Conservation (phyloP, 176 grass and related monocot genomes). For the Oryza rufipogon region DNA sequence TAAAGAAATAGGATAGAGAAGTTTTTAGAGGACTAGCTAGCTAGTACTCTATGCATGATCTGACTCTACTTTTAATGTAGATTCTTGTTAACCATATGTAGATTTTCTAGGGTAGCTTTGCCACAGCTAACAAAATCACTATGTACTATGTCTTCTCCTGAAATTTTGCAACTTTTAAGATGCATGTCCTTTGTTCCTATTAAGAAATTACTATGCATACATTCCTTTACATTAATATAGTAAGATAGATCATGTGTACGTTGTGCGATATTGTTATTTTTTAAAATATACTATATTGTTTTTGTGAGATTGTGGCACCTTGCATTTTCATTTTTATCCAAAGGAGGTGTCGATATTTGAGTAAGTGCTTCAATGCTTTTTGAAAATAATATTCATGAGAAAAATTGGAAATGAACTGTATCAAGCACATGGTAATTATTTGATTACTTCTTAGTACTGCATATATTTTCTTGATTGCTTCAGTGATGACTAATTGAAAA, state of each 20-base stretch:
- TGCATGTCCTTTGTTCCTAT: background rate
- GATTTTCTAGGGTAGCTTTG: constrained; percentile 31
- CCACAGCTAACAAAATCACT: background rate
- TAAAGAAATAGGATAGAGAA: background rate
- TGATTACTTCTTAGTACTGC: background rate
- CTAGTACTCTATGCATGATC: background rate
- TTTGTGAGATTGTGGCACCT: background rate
- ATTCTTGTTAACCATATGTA: constrained; percentile 37
- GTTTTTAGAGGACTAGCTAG: constrained; percentile 8
- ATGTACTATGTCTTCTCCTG: constrained; percentile 5
- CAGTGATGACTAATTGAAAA: background rate
- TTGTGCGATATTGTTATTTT: background rate
- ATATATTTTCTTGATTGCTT: background rate
- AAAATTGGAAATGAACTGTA: background rate
- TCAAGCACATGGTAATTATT: background rate
- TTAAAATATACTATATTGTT: background rate
- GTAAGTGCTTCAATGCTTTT: background rate
- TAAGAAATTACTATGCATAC: background rate
- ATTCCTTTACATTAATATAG: background rate
- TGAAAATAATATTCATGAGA: background rate
- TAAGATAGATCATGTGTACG: background rate
- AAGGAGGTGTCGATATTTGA: background rate
- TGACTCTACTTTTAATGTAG: constrained; percentile 39
- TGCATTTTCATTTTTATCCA: constrained; percentile 9
- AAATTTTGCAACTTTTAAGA: constrained; percentile 27